Conservation (phyloP, 495 filamentous ascomycete species). For the Corynascus novoguineensis region DNA sequence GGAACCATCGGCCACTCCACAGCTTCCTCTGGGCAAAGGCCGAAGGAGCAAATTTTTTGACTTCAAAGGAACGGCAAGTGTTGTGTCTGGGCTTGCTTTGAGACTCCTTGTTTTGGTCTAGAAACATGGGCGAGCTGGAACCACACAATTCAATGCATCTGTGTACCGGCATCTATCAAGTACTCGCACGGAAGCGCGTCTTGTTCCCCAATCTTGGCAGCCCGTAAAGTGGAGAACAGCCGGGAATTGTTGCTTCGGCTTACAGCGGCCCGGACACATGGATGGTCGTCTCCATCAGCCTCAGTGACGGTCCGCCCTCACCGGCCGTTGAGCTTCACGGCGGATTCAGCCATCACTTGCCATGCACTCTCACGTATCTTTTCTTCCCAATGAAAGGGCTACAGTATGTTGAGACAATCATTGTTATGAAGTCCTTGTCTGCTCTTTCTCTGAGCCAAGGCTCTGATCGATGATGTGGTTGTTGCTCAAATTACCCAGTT, state of each 20-base stretch:
- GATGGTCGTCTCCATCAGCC: neutral
- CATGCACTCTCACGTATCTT: too few species aligned
- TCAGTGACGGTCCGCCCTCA: too few species aligned
- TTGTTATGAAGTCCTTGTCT: too few species aligned
- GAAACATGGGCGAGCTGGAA: too few species aligned
- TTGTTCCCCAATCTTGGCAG: conserved; percentile 4
- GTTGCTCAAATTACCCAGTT: too few species aligned
- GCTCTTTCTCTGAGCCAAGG: too few species aligned
- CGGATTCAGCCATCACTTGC: too few species aligned
- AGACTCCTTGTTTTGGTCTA: neutral
- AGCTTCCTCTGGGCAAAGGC: neutral
- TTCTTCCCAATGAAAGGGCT: too few species aligned
- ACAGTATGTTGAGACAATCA: too few species aligned
- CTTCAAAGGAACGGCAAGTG: neutral
- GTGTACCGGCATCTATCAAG: neutral
- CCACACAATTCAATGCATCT: neutral
- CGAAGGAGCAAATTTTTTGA: neutral
- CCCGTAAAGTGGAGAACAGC: neutral
- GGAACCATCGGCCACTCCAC: conserved; percentile 33
- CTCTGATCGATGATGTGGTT: too few species aligned
- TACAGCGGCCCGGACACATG: conserved; percentile 11
- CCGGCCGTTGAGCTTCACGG: too few species aligned
- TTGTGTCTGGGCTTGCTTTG: neutral
- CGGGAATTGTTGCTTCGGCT: conserved; percentile 4
- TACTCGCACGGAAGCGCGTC: neutral